Evolutionary conservation across 805 yeast species (phyloP).

Genomic region (Monosporozyma siamensis): DNA sequence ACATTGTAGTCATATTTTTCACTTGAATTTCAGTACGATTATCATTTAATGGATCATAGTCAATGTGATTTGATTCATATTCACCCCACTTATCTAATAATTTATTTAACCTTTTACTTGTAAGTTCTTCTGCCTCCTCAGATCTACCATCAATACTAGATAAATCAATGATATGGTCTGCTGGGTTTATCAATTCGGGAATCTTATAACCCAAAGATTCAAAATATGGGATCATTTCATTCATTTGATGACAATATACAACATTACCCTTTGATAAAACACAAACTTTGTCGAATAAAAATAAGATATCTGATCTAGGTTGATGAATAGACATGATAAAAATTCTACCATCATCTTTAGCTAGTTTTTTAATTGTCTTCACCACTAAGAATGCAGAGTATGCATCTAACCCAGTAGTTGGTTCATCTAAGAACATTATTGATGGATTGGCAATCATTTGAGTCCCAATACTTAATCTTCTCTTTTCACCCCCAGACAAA

Average conservation of each 20-base stretch:
- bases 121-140: conserved; percentile 28
- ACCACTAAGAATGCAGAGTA: conserved; percentile 61
- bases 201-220: conserved; percentile 34
- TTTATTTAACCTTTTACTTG: conserved; percentile 28
- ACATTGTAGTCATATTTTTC: conserved; percentile 23
- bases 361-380: conserved; percentile 48
- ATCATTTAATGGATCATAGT: conserved; percentile 2
- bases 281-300: conserved; percentile 57
- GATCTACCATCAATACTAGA: conserved; percentile 47
- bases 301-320: conserved; percentile 69
- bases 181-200: conserved; percentile 47
- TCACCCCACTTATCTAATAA: conserved; percentile 35
- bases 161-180: conserved; percentile 49
- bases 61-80: conserved; percentile 5
- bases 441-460: conserved; percentile 73
- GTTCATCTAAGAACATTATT: conserved; percentile 71
- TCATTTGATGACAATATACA: conserved; percentile 40
- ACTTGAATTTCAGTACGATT: conserved; percentile 19
- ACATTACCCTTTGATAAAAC: conserved; percentile 58
- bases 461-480: conserved; percentile 68
- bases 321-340: conserved; percentile 74
- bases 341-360: conserved; percentile 52
- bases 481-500: conserved; percentile 76
- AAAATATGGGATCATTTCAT: conserved; percentile 42
- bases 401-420: conserved; percentile 82